Evolutionary conservation across 2,329 filamentous ascomycete species (phyloP).

Genomic region (Chalara sp.): DNA sequence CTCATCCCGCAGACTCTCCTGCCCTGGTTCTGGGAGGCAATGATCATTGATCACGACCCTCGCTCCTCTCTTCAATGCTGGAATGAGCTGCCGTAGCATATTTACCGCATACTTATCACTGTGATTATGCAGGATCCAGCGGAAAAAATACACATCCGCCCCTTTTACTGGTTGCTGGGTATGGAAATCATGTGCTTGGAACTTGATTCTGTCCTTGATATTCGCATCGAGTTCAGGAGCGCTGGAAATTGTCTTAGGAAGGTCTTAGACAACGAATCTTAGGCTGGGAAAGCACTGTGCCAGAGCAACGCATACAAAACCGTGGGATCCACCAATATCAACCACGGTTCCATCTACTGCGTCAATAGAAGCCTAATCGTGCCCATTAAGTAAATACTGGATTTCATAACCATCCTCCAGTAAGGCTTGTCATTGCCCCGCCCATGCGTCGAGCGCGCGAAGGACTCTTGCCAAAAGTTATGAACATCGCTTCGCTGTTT

Average conservation of each 20-base stretch:
- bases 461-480: conserved; percentile 42
- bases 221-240: conserved; percentile 37
- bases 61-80: conserved; percentile 48
- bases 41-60: conserved; percentile 36
- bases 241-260: conserved; percentile 38
- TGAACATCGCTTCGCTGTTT: conserved; percentile 46
- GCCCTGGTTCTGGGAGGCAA: conserved; percentile 34
- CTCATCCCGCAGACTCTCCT: conserved; percentile 38
- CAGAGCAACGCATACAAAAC: conserved; percentile 49
- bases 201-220: conserved; percentile 33
- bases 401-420: conserved; percentile 50
- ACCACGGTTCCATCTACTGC: conserved; percentile 42
- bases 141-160: conserved; percentile 53
- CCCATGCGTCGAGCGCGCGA: conserved; percentile 44
- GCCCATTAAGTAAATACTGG: conserved; percentile 44
- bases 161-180: conserved; percentile 43
- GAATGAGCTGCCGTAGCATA: conserved; percentile 43
- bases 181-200: conserved; percentile 49
- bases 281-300: conserved; percentile 43
- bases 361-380: conserved; percentile 44
- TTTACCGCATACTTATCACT: conserved; percentile 44
- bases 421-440: conserved; percentile 47
- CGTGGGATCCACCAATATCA: conserved; percentile 52
- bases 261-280: conserved; percentile 49
- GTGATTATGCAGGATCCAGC: conserved; percentile 57